Evolutionary conservation across 345 rosid species (phyloP), one percentile per base, ranked within the genome.

Genomic region (Bruguiera sexangula): DNA sequence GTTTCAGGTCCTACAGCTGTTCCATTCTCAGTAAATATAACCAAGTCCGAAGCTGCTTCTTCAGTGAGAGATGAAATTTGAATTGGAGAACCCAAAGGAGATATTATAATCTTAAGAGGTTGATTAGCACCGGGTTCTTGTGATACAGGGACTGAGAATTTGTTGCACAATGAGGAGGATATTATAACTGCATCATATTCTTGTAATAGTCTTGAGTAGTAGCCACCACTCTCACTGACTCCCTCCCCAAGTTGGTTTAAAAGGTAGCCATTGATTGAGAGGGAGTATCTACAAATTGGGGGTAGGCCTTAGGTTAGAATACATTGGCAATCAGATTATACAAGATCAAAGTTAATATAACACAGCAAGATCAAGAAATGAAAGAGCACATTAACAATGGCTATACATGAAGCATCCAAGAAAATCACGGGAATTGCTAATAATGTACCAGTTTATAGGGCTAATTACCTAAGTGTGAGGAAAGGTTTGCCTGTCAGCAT

Each of bases 401-500:
- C 60, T 24, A 8, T 30, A 10, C 9, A 24, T 55, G 60, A 21
- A 55, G 11, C 22, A 55, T 22, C 6, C 5, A 5, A 22, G 2
- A 55, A 55, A 8, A 55, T 30, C 24, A 9, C 0, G 2, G 22
- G 29, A 5, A 27, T 55, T 55, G 9, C 2, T 22, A 15, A 55
- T 27, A 2, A 43, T 43, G 50, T 43, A 13, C 18, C 31, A 60
- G 21, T 18, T 62, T 7, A 29, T 13, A 18, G n/a, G 53, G 32
- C 24, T 54, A 37, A 6, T 73, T 79, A 90, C 96, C 99, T 89
- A 22, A 89, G 82, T 60, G 96, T 77, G 20, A 89, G 82, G 55
- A 85, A 84, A 67, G 96, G 93, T 72, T 81, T 89, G 69, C 88
- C 79, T 1, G 87, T 83, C 60, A 91, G 68, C 88, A 91, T 89